Percentiles rank a stretch among this genome's conserved stretches.
Conservation (phyloP, 176 grass and related monocot genomes). For the Alloteropsis semialata region DNA sequence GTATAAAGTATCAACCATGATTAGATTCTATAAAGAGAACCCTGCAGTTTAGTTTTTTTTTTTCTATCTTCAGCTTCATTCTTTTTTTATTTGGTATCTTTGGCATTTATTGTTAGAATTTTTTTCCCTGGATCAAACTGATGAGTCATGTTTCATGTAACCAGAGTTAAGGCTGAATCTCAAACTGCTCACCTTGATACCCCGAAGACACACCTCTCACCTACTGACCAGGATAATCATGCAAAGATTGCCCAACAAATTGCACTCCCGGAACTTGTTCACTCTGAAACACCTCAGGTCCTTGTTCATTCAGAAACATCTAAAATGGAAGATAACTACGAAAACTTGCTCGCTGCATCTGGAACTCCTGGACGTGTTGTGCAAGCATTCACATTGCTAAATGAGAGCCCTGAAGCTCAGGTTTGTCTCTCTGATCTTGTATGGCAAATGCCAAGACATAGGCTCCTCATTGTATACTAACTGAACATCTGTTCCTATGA, state of each 20-base stretch:
- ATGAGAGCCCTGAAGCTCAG: constrained; percentile 45
- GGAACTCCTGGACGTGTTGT: constrained; percentile 40
- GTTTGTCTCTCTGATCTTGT: constrained; percentile 15
- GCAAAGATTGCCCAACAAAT: constrained; percentile 25
- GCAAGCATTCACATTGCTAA: constrained; percentile 49
- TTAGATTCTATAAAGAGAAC: not conserved
- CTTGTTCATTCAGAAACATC: constrained; percentile 27
- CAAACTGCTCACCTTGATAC: constrained; percentile 1
- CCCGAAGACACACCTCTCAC: not conserved
- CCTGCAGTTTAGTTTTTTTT: not conserved
- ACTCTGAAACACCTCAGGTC: constrained; percentile 1
- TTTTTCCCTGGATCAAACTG: not conserved
- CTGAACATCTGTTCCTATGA: not conserved
- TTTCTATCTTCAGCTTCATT: not conserved
- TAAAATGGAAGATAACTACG: constrained; percentile 16
- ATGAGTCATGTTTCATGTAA: not conserved
- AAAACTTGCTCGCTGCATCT: constrained; percentile 14
- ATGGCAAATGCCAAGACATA: constrained; percentile 7
- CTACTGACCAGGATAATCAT: not conserved
- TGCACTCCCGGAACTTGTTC: not conserved
- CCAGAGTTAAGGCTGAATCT: constrained; percentile 18
- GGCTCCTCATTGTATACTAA: not conserved
- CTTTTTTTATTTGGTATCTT: not conserved
- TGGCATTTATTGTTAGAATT: not conserved
- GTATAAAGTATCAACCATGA: not conserved